Percentiles rank a stretch among this genome's conserved stretches.
Evolutionary conservation across 176 grass and related monocot genomes (phyloP).

Genomic region (Oryza brachyantha): DNA sequence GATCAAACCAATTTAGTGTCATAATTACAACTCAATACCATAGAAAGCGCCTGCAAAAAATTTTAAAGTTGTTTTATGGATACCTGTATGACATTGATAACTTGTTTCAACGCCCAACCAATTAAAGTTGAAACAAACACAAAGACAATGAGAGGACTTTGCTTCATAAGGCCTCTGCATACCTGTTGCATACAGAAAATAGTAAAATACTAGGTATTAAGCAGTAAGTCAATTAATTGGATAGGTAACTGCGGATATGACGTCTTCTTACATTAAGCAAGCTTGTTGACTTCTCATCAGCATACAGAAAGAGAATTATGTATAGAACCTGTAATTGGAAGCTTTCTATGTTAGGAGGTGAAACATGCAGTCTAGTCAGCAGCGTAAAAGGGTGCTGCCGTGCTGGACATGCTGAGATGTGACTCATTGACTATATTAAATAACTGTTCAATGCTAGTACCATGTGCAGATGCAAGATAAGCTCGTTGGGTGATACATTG

Average conservation of each 20-base stretch:
- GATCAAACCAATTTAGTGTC: not conserved
- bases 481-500: not conserved
- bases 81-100: conserved; percentile 85
- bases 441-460: not conserved
- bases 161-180: conserved; percentile 44
- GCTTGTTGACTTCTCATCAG: conserved; percentile 55
- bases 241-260: conserved; percentile 4
- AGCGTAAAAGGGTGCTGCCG: not conserved
- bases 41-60: not conserved
- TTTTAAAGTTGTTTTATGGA: not conserved
- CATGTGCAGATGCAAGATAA: not conserved
- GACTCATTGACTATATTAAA: not conserved
- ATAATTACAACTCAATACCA: conserved; percentile 4
- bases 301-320: conserved; percentile 78
- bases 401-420: not conserved
- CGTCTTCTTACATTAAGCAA: conserved; percentile 60
- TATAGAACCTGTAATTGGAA: conserved; percentile 75
- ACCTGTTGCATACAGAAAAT: conserved; percentile 30
- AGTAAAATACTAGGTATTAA: conserved; percentile 7
- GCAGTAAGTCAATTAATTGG: not conserved
- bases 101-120: conserved; percentile 80
- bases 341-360: not conserved
- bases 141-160: conserved; percentile 43
- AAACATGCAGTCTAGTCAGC: not conserved
- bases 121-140: conserved; percentile 62